Evolutionary conservation across 768 basidiomycete genomes (phyloP).

Genomic region (Agrocybe praecox): DNA sequence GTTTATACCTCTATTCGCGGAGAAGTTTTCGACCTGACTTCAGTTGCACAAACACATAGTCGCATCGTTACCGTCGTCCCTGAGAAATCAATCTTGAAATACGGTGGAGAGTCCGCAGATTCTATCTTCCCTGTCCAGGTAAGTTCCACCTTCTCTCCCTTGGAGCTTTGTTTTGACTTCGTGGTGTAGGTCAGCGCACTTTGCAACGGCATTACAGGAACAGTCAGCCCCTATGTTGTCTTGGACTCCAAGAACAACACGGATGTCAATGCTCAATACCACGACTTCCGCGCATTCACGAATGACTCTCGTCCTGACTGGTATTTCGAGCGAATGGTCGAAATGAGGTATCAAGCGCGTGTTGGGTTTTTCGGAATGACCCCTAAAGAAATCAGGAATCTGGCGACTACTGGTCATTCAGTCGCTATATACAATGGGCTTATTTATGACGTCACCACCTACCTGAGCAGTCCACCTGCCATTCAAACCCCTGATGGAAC

Average conservation of each 20-base stretch:
- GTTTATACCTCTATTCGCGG: constrained; percentile 86
- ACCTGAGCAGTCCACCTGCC: constrained; percentile 72
- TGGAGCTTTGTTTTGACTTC: neutral
- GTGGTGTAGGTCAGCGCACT: constrained; percentile 78
- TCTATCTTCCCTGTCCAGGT: constrained; percentile 94
- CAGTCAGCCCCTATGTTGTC: constrained; percentile 82
- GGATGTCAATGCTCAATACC: constrained; percentile 79
- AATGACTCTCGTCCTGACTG: constrained; percentile 95
- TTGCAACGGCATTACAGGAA: constrained; percentile 83
- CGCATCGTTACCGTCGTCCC: constrained; percentile 75
- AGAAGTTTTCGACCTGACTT: constrained; percentile 89
- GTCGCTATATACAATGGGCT: constrained; percentile 87
- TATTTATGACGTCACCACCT: constrained; percentile 86
- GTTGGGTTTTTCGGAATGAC: constrained; percentile 89
- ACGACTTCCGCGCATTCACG: constrained; percentile 91
- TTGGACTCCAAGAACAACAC: constrained; percentile 78
- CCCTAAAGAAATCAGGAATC: constrained; percentile 69
- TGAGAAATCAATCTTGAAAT: constrained; percentile 73
- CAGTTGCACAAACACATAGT: constrained; percentile 66
- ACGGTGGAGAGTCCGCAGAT: constrained; percentile 78
- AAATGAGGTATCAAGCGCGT: constrained; percentile 88
- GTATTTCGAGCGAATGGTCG: constrained; percentile 95
- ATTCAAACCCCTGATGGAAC: constrained; percentile 48
- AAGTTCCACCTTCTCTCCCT: constrained; percentile 14
- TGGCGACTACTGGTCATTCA: constrained; percentile 62